phyloP scores from a whole-genome alignment of 345 rosid species.

The Syzygium jambos region DNA sequence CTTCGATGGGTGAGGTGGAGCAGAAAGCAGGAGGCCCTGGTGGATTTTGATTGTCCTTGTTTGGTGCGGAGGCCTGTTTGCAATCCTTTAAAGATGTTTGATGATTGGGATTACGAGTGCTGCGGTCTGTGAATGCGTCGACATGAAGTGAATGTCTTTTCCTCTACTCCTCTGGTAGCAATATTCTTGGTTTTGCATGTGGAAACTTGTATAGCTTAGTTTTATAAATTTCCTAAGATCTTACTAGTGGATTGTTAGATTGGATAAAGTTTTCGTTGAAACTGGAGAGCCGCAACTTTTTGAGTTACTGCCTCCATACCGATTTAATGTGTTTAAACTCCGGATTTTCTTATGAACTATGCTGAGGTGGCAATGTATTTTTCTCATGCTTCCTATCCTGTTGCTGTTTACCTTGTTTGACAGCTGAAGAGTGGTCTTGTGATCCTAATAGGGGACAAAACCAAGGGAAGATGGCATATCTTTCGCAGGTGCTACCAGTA shows the following conservation, averaged over 20 bases:
- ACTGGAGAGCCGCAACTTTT: background rate
- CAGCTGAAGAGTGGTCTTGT: background rate
- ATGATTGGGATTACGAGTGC: background rate
- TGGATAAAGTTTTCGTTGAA: background rate
- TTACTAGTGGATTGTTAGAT: background rate
- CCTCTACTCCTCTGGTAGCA: background rate
- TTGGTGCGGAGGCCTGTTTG: background rate
- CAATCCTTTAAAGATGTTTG: background rate
- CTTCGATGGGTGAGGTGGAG: background rate
- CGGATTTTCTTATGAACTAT: background rate
- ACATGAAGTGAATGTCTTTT: slow-evolving; percentile 2
- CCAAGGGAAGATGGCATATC: background rate
- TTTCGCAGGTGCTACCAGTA: background rate
- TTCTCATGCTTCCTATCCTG: background rate
- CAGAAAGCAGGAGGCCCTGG: background rate
- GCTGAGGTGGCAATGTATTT: background rate
- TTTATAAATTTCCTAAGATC: background rate
- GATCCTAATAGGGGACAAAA: background rate
- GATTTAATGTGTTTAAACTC: background rate
- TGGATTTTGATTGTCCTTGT: background rate
- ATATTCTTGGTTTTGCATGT: background rate
- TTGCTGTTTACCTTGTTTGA: background rate
- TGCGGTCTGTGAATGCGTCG: slow-evolving; percentile 4
- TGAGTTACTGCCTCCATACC: background rate
- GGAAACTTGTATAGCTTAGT: background rate